Conservation (phyloP, 148 eudicot species). For the Vaccinium vitisidaea region DNA sequence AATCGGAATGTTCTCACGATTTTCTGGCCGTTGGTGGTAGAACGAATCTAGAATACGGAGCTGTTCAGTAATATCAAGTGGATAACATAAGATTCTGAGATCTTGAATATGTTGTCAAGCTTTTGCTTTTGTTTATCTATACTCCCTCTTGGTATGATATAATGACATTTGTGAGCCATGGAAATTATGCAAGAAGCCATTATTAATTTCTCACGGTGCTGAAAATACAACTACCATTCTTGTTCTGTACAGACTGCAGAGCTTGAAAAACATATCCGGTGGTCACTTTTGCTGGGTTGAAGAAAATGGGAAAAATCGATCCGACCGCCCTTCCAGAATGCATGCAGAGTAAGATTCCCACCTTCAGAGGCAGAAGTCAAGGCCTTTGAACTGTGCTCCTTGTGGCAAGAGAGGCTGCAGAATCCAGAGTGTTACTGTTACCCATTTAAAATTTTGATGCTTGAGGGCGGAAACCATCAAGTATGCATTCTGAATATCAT, state of each 20-base stretch:
- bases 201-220: background rate
- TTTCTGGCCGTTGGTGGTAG: too few species aligned
- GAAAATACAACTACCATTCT: background rate
- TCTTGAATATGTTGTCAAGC: background rate
- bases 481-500: constrained; percentile 28
- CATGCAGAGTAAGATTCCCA: constrained; percentile 50
- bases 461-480: constrained; percentile 43
- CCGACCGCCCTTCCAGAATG: constrained; percentile 49
- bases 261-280: constrained; percentile 41
- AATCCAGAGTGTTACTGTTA: constrained; percentile 71
- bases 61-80: too few species aligned
- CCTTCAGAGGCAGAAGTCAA: constrained; percentile 52
- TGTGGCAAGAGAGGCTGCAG: constrained; percentile 80
- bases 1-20: too few species aligned
- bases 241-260: constrained; percentile 45
- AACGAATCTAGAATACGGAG: too few species aligned
- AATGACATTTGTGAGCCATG: background rate
- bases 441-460: constrained; percentile 55
- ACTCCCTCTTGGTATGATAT: background rate
- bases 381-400: constrained; percentile 65
- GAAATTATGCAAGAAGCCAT: too few species aligned
- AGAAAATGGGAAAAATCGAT: constrained; percentile 88
- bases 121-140: background rate
- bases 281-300: constrained; percentile 56
- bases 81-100: background rate